Conservation (phyloP, 352 stramenopile genomes). For the Phytopythium cucurbitacearum region DNA sequence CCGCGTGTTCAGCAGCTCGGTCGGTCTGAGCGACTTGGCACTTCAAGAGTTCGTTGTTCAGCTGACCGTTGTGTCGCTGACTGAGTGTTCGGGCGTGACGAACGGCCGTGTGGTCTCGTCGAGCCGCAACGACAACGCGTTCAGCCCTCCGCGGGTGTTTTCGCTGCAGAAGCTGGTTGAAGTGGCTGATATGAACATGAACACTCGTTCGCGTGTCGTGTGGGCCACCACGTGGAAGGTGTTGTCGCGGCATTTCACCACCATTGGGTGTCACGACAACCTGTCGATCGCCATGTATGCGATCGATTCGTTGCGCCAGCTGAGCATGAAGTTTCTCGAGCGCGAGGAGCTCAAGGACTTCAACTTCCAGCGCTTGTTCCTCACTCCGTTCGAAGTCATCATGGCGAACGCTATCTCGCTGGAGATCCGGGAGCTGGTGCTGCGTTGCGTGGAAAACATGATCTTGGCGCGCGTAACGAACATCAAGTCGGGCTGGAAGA, state of each 20-base stretch:
- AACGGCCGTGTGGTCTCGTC: slow-evolving; percentile 29
- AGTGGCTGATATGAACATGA: slow-evolving; percentile 99
- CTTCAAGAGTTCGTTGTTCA: slow-evolving; percentile 90
- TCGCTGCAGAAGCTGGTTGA: slow-evolving; percentile 99
- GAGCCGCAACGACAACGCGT: slow-evolving; percentile 20
- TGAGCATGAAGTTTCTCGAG: slow-evolving; percentile 99
- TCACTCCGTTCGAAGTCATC: slow-evolving; percentile 96
- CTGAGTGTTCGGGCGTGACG: slow-evolving; percentile 77
- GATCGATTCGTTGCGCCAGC: slow-evolving; percentile 98
- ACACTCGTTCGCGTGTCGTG: slow-evolving; percentile 92
- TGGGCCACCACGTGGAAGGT: slow-evolving; percentile 98
- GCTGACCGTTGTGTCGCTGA: slow-evolving; percentile 88
- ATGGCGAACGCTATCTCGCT: slow-evolving; percentile 80
- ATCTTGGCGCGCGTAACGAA: slow-evolving; percentile 84
- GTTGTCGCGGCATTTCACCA: slow-evolving; percentile 96
- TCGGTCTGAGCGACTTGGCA: slow-evolving; percentile 65
- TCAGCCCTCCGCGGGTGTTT: slow-evolving; percentile 93
- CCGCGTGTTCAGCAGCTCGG: slow-evolving; percentile 89
- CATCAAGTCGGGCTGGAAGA: slow-evolving; percentile 93
- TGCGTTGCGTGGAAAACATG: slow-evolving; percentile 91
- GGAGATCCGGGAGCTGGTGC: slow-evolving; percentile 89
- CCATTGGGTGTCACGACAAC: slow-evolving; percentile 96
- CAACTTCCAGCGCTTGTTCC: slow-evolving; percentile 98
- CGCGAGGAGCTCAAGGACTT: slow-evolving; percentile 98
- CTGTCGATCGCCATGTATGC: slow-evolving; percentile 97